Evolutionary conservation across 129 eudicot species (phyloP), one percentile per base, ranked within the genome.

Genomic region (Mikania micrantha): DNA sequence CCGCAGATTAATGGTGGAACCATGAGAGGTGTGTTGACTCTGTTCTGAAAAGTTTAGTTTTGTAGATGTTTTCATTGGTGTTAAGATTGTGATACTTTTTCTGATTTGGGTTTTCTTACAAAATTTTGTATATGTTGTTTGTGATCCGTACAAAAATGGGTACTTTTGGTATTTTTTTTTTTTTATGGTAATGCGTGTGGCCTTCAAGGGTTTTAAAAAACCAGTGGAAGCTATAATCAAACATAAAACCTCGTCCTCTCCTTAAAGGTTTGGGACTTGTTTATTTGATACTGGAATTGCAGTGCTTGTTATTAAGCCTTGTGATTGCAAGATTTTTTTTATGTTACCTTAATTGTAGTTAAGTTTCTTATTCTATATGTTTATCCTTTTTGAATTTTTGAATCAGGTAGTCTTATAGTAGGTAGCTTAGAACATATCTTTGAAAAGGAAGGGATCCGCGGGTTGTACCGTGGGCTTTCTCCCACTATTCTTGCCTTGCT

Each of bases 391-490:
- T 47, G 2, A 31, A 32, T 16, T 60, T 36, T 53, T 64, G 70
- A 50, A 70, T 17, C 88, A 93, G 98, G 98, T 67, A 84, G 96
- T 77, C 76, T 88, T 48, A 86, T 93, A 64, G 86, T 93, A 53
- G 91, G 95, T 68, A 93, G 96, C 76, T 79, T 93, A 71, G 82
- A 82, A 71, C 98, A 86, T 73, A 88, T 93, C 35, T 68, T 88
- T 39, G 83, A 72, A 24, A 93, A 81, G 77, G 96, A 93, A 74
- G 98, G 98, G 40, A 27, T 86, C 45, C 96, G 95, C 72, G 98
- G 98, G 57, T 84, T 93, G 95, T 93, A 93, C 67, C 96, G 96
- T 56, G 98, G 98, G 34, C 98, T 93, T 20, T 76, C 98, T 40
- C 98, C 98, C 5, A 93, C 98, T 7, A 82, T 88, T 67, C 76